These are phyloP conservation scores for Dalbergia oliveri DNA, from an alignment of 306 rosid genomes.

Conservation along the genomic window DNA sequence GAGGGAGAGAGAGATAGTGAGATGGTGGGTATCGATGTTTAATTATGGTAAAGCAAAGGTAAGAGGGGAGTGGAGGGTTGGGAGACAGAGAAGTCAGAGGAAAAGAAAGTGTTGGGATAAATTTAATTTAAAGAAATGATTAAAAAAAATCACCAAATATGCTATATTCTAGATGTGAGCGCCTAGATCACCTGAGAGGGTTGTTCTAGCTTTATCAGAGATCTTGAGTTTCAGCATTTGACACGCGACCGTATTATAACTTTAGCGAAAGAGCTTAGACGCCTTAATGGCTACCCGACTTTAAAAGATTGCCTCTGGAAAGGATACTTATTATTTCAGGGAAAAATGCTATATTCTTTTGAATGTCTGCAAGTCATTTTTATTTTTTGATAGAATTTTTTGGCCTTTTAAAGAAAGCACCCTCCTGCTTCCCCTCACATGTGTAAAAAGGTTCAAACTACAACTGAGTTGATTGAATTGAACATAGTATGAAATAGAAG, in stretches of 20 bases:
- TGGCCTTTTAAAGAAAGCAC: conserved; percentile 38
- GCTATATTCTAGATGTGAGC: too few species aligned
- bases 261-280: too few species aligned
- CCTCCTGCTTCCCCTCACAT: conserved; percentile 36
- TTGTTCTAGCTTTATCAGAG: too few species aligned
- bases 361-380: conserved; percentile 16
- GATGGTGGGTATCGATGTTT: conserved; percentile 61
- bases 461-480: conserved; percentile 48
- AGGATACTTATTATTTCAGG: too few species aligned
- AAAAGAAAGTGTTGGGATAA: conserved; percentile 42
- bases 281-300: too few species aligned
- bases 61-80: conserved; percentile 50
- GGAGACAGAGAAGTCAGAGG: conserved; percentile 55
- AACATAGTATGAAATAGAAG: conserved; percentile 48
- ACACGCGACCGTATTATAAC: too few species aligned
- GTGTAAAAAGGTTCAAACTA: conserved; percentile 37
- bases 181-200: too few species aligned
- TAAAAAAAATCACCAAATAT: conserved; percentile 31
- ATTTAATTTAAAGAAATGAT: background rate
- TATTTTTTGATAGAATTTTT: conserved; percentile 36
- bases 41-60: conserved; percentile 69
- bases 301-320: too few species aligned
- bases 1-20: conserved; percentile 38
- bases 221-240: too few species aligned
- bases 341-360: too few species aligned